Evolutionary conservation across 495 filamentous ascomycete species (phyloP).

Genomic region (Aspergillus bridgeri): DNA sequence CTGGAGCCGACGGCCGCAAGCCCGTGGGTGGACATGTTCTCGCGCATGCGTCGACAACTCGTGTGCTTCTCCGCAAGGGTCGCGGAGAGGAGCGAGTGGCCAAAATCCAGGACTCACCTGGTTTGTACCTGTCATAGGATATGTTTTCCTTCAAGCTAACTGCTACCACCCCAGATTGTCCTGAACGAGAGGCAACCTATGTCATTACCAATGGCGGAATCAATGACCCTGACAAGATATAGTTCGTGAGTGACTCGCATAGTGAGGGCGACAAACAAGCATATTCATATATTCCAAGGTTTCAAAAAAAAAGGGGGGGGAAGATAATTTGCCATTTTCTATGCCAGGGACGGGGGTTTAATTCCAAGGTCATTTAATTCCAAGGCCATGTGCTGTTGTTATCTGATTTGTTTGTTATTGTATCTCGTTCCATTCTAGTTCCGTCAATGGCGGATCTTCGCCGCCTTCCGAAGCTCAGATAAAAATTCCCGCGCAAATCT

Average conservation of each 20-base stretch:
- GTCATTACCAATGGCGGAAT: slow-evolving; percentile 77
- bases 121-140: slow-evolving; percentile 31
- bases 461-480: slow-evolving; percentile 13
- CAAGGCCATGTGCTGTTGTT: not conserved
- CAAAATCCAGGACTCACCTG: slow-evolving; percentile 75
- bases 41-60: slow-evolving; percentile 73
- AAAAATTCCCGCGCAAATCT: slow-evolving; percentile 15
- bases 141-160: slow-evolving; percentile 4
- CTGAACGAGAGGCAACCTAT: slow-evolving; percentile 75
- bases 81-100: slow-evolving; percentile 77
- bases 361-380: not conserved
- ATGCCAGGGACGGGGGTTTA: no score
- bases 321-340: no score
- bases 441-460: slow-evolving; percentile 5
- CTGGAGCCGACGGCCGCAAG: slow-evolving; percentile 72
- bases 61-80: slow-evolving; percentile 71
- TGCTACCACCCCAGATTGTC: slow-evolving; percentile 57
- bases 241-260: not conserved
- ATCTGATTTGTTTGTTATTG: not conserved
- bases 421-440: not conserved
- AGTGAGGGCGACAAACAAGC: not conserved
- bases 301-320: no score
- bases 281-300: not conserved
- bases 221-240: slow-evolving; percentile 64
- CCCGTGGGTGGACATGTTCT: slow-evolving; percentile 76